These are phyloP conservation scores for Pueraria montana DNA, from an alignment of 306 rosid species.

Conservation along the genomic window DNA sequence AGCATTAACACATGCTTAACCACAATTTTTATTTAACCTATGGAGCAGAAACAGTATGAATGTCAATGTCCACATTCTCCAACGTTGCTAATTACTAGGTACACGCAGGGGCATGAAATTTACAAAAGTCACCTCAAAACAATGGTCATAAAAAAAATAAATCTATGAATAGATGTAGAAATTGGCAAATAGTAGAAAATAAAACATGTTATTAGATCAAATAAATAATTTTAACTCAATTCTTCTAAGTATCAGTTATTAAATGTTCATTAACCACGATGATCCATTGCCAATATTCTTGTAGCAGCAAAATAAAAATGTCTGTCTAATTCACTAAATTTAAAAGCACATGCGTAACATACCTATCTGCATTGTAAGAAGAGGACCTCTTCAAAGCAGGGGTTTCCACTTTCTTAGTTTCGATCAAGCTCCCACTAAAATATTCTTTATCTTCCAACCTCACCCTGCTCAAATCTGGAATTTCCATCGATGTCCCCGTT, in stretches of 20 bases:
- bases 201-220: not conserved
- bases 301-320: not conserved
- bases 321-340: not conserved
- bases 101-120: not conserved
- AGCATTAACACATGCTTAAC: slow-evolving; percentile 33
- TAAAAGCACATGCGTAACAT: slow-evolving; percentile 18
- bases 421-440: slow-evolving; percentile 93
- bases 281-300: not conserved
- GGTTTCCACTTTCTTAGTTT: slow-evolving; percentile 61
- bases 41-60: slow-evolving; percentile 44
- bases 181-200: not conserved
- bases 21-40: slow-evolving; percentile 37
- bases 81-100: slow-evolving; percentile 46
- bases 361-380: slow-evolving; percentile 94
- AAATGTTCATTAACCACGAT: not conserved
- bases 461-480: slow-evolving; percentile 57
- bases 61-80: slow-evolving; percentile 55
- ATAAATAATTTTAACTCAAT: not conserved
- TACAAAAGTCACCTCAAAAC: not conserved
- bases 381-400: slow-evolving; percentile 83
- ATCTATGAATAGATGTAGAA: not conserved
- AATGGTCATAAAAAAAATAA: not conserved
- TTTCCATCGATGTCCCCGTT: slow-evolving; percentile 58
- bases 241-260: not conserved
- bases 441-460: slow-evolving; percentile 91